Evolutionary conservation across 495 filamentous ascomycete genomes (phyloP).

Genomic region (Penicillium crystallinum): DNA sequence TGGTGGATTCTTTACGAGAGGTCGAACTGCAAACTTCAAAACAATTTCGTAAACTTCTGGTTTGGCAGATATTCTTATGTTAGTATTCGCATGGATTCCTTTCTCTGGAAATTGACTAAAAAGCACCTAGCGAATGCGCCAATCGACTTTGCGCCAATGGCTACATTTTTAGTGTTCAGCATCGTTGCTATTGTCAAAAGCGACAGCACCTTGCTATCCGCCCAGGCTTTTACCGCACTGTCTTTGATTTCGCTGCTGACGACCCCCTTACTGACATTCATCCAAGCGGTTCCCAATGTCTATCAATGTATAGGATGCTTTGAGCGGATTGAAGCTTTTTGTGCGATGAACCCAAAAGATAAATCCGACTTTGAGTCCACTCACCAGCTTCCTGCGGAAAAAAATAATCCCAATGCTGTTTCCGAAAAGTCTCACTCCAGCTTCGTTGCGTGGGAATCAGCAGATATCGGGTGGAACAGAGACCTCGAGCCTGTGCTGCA

Average conservation of each 20-base stretch:
- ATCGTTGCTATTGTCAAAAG: conserved; percentile 37
- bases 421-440: not conserved
- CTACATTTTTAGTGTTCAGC: conserved; percentile 37
- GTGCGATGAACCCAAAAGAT: not conserved
- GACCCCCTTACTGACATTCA: conserved; percentile 18
- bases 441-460: not conserved
- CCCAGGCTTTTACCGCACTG: conserved; percentile 31
- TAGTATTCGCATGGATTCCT: not conserved
- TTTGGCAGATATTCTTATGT: conserved; percentile 1
- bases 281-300: conserved; percentile 19
- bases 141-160: conserved; percentile 24
- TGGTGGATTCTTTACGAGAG: not conserved
- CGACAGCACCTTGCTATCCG: conserved; percentile 36
- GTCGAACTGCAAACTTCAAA: not conserved
- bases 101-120: not conserved
- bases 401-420: not conserved
- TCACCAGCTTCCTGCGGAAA: not conserved
- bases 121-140: conserved; percentile 10
- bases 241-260: conserved; percentile 29
- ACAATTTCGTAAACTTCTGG: conserved; percentile 1
- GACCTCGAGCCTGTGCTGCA: not conserved
- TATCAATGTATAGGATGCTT: conserved; percentile 23
- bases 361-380: not conserved
- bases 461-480: not conserved
- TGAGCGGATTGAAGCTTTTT: conserved; percentile 27